Percentiles rank a stretch among this genome's conserved stretches.
phyloP scores from a whole-genome alignment of 140 eudicot species.

The Senecio squalidus region DNA sequence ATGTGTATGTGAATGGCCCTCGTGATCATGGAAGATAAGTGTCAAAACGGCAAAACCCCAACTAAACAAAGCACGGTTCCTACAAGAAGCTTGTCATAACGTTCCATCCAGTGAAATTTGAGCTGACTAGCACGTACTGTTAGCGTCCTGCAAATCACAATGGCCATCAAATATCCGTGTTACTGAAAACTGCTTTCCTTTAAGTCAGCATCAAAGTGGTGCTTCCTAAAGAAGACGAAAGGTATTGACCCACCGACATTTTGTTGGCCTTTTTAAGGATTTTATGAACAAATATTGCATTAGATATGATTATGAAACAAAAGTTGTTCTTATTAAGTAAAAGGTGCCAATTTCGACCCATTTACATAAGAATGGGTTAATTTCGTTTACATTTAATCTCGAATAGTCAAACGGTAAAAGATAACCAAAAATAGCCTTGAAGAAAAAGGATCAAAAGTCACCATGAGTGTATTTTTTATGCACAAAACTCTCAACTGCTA shows the following conservation, averaged over 20 bases:
- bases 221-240: background rate
- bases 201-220: background rate
- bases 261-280: background rate
- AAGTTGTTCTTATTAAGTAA: background rate
- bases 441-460: background rate
- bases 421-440: too few relatives aligned
- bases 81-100: slow-evolving; percentile 95
- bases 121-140: slow-evolving; percentile 96
- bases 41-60: slow-evolving; percentile 70
- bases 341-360: too few relatives aligned
- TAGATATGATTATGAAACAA: background rate
- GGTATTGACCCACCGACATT: background rate
- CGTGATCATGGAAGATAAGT: slow-evolving; percentile 70
- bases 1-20: slow-evolving; percentile 27
- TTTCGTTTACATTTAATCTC: too few relatives aligned
- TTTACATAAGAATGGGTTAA: too few relatives aligned
- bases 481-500: background rate
- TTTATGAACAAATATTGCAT: background rate
- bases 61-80: slow-evolving; percentile 98
- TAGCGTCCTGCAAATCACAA: slow-evolving; percentile 64
- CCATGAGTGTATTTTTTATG: background rate
- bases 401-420: too few relatives aligned
- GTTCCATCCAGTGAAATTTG: slow-evolving; percentile 97
- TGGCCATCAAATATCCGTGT: background rate
- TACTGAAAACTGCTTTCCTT: background rate